A percentile compares a stretch with the other conserved stretches of the same genome.
Conservation (phyloP, 2,329 filamentous ascomycete species). For the Pestalotiopsis sp. region DNA sequence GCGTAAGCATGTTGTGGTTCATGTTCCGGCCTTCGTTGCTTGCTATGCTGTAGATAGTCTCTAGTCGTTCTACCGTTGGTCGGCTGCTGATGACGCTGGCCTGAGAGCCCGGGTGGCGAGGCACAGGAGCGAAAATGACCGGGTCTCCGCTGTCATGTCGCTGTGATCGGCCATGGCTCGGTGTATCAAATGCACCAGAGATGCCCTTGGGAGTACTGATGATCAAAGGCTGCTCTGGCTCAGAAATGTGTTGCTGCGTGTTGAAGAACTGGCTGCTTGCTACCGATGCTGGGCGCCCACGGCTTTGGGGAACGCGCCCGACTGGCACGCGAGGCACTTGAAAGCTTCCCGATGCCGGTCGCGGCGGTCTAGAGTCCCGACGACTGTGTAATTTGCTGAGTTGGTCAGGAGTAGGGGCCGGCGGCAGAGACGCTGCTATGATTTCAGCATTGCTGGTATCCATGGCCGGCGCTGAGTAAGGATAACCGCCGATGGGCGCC, state of each 20-base stretch:
- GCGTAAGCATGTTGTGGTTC: conserved; percentile 12
- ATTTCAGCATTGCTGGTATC: conserved; percentile 35
- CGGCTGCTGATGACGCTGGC: conserved; percentile 39
- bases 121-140: conserved; percentile 55
- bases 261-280: conserved; percentile 26
- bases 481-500: conserved; percentile 34
- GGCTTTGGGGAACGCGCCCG: conserved; percentile 30
- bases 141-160: conserved; percentile 38
- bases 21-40: conserved; percentile 23
- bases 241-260: conserved; percentile 27
- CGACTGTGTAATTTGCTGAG: conserved; percentile 39
- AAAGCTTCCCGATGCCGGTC: conserved; percentile 47
- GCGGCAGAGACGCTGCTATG: conserved; percentile 39
- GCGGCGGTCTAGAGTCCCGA: conserved; percentile 39
- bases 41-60: conserved; percentile 53
- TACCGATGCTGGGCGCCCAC: conserved; percentile 21
- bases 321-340: conserved; percentile 44
- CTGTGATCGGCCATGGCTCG: conserved; percentile 36
- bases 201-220: conserved; percentile 63
- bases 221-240: conserved; percentile 57
- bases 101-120: conserved; percentile 48
- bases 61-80: conserved; percentile 55
- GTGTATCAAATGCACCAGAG: conserved; percentile 53
- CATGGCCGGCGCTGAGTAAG: conserved; percentile 43
- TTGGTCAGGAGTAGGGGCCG: conserved; percentile 42